Conservation (phyloP, 2,329 filamentous ascomycete genomes). For the Scedosporium apiospermum region DNA sequence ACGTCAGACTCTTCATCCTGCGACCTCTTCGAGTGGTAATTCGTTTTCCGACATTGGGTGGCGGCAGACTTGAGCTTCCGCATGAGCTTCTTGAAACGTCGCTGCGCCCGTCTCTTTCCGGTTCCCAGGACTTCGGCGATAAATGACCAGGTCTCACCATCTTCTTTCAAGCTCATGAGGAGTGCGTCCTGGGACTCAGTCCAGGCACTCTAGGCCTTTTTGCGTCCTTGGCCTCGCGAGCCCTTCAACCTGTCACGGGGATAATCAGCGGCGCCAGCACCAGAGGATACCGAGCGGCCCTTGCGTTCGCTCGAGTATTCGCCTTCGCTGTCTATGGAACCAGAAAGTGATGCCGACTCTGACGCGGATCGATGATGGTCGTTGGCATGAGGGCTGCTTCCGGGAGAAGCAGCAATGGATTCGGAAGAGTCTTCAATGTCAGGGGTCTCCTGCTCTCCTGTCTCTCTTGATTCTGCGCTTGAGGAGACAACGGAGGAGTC, state of each 20-base stretch:
- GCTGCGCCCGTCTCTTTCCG: conserved; percentile 18
- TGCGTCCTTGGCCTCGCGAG: background rate
- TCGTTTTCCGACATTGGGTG: background rate
- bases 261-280: background rate
- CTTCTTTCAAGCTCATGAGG: conserved; percentile 24
- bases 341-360: background rate
- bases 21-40: background rate
- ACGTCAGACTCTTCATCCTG: conserved; percentile 9
- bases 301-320: background rate
- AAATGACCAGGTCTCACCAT: conserved; percentile 18
- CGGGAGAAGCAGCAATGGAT: background rate
- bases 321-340: background rate
- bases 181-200: conserved; percentile 24
- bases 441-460: background rate
- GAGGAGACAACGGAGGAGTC: background rate
- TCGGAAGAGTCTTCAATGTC: background rate
- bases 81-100: conserved; percentile 23
- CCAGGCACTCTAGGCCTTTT: conserved; percentile 15
- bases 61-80: background rate
- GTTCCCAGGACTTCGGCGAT: conserved; percentile 19
- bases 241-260: background rate
- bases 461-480: background rate
- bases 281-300: background rate
- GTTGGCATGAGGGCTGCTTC: background rate
- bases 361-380: background rate